Conservation (phyloP, 1,284 basidiomycete genomes). For the Sphaerobolus stellatus region DNA sequence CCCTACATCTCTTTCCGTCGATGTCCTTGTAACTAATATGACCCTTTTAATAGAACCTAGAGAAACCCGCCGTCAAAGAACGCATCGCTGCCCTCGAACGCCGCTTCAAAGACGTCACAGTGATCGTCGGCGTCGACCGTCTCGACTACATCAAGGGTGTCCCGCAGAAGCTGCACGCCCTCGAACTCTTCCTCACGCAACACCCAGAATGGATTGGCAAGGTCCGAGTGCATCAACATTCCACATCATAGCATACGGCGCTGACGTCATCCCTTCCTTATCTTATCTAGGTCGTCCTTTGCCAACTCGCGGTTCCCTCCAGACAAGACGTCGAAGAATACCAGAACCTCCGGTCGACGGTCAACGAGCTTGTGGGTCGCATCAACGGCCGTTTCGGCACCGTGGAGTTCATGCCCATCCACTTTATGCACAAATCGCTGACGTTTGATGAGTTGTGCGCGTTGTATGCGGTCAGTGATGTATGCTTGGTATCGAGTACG, state of each 20-base stretch:
- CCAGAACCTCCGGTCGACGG: conserved; percentile 92
- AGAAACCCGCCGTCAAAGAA: conserved; percentile 74
- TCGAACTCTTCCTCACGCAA: conserved; percentile 94
- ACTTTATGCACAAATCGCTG: conserved; percentile 96
- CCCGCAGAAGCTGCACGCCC: conserved; percentile 94
- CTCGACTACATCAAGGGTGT: conserved; percentile 99
- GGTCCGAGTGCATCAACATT: conserved; percentile 47
- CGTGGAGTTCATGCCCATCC: conserved; percentile 98
- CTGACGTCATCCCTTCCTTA: conserved; percentile 10
- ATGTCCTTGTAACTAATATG: conserved; percentile 3
- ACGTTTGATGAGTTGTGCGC: conserved; percentile 95
- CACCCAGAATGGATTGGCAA: conserved; percentile 99
- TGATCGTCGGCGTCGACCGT: conserved; percentile 97
- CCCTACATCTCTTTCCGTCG: neutral
- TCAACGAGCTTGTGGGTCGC: conserved; percentile 96
- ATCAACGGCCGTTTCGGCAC: conserved; percentile 99
- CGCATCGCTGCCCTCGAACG: conserved; percentile 83
- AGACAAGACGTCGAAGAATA: conserved; percentile 99
- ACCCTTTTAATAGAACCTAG: conserved; percentile 56
- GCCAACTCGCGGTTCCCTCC: conserved; percentile 96
- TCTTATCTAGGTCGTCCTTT: conserved; percentile 77
- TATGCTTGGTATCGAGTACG: conserved; percentile 93
- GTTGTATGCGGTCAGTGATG: conserved; percentile 94
- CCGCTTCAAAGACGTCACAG: conserved; percentile 92
- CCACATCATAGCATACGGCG: neutral